Percentiles rank a stretch among this genome's conserved stretches.
phyloP scores from a whole-genome alignment of 208 protist genomes.

The Crithidia thermophila region DNA sequence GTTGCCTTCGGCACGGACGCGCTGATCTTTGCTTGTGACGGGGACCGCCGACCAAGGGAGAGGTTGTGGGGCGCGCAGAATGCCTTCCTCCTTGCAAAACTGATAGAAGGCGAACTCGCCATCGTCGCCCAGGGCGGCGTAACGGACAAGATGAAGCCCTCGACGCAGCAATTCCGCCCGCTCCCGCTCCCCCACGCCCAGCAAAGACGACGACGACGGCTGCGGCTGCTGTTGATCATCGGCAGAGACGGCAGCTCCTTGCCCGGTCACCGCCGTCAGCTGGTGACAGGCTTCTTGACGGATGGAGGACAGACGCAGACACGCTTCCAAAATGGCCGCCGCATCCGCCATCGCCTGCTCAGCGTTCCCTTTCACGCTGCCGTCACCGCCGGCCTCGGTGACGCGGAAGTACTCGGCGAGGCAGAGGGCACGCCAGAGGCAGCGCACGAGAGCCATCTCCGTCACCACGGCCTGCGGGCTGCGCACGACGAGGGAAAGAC shows the following conservation, averaged over 20 bases:
- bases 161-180: constrained; percentile 1
- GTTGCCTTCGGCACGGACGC: too few relatives aligned
- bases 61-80: constrained; percentile 34
- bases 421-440: constrained; percentile 70
- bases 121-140: constrained; percentile 67
- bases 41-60: background rate
- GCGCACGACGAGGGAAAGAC: background rate
- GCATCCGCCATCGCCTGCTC: constrained; percentile 50
- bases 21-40: background rate
- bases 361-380: constrained; percentile 17
- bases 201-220: background rate
- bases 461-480: constrained; percentile 40
- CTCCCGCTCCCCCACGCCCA: background rate
- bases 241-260: too few relatives aligned
- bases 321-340: constrained; percentile 32
- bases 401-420: constrained; percentile 41
- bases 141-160: constrained; percentile 29
- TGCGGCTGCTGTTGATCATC: background rate
- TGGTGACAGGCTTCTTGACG: background rate
- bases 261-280: too few relatives aligned
- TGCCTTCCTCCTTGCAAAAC: constrained; percentile 39
- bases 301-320: constrained; percentile 9
- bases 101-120: constrained; percentile 77
- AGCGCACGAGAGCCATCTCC: constrained; percentile 60
- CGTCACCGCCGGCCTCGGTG: constrained; percentile 12